Evolutionary conservation across 2,329 filamentous ascomycete genomes (phyloP).

Genomic region (Neofusicoccum laricinum): DNA sequence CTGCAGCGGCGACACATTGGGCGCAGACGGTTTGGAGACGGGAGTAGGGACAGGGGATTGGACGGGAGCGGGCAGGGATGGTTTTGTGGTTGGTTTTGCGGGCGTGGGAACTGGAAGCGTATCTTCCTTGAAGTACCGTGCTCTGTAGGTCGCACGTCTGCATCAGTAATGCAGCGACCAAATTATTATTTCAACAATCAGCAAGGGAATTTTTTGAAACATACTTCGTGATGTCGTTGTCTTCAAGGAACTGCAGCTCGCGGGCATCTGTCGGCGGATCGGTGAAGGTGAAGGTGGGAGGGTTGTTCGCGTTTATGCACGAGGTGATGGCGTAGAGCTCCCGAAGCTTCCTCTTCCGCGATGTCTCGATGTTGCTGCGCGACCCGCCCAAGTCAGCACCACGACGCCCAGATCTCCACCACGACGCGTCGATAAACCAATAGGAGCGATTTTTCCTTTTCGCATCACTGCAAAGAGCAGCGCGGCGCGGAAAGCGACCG

Average conservation of each 20-base stretch:
- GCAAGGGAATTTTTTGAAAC: conserved; percentile 34
- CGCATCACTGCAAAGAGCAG: conserved; percentile 30
- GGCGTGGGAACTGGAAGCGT: conserved; percentile 19
- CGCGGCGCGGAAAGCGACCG: conserved; percentile 30
- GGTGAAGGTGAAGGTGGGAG: conserved; percentile 54
- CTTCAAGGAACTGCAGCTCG: conserved; percentile 54
- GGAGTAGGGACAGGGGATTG: conserved; percentile 33
- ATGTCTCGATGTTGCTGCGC: conserved; percentile 57
- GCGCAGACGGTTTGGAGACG: conserved; percentile 24
- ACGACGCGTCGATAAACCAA: conserved; percentile 36
- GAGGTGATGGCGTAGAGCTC: conserved; percentile 81
- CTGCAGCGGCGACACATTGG: conserved; percentile 19
- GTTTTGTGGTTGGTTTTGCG: conserved; percentile 26
- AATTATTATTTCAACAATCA: conserved; percentile 1
- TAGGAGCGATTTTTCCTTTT: conserved; percentile 40
- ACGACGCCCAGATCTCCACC: conserved; percentile 33
- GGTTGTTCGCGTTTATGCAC: conserved; percentile 56
- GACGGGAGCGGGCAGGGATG: conserved; percentile 19
- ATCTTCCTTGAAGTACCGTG: conserved; percentile 54
- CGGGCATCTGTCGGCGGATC: conserved; percentile 45
- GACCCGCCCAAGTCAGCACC: conserved; percentile 16
- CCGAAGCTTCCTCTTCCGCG: conserved; percentile 86
- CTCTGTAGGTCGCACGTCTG: conserved; percentile 39
- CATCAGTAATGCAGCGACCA: conserved; percentile 23
- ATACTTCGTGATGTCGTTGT: conserved; percentile 58